These are phyloP conservation scores for Apostasia shenzhenica DNA, from an alignment of 106 monocot species.

Conservation along the genomic window DNA sequence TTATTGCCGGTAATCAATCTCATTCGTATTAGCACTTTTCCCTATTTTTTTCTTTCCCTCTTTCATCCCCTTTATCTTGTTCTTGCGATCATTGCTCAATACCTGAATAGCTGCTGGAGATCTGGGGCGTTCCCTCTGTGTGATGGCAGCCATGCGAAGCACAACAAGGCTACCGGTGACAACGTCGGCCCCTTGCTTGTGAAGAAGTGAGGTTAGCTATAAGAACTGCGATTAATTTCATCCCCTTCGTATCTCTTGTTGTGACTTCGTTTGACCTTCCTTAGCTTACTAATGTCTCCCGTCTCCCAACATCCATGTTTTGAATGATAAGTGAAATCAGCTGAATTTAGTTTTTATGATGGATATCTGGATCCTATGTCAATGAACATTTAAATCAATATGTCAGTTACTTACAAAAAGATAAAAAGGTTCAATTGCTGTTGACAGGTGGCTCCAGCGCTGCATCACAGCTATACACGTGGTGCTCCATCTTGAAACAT, in stretches of 20 bases:
- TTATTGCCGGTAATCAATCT: conserved; percentile 63
- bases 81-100: background rate
- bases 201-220: conserved; percentile 41
- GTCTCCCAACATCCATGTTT: too few species aligned
- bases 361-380: too few species aligned
- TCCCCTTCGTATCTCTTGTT: background rate
- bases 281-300: too few species aligned
- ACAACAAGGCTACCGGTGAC: conserved; percentile 91
- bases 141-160: conserved; percentile 95
- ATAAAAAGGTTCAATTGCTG: too few species aligned
- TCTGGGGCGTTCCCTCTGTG: conserved; percentile 92
- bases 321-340: too few species aligned
- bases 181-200: conserved; percentile 86
- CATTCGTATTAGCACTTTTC: background rate
- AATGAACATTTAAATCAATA: too few species aligned
- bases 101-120: conserved; percentile 73
- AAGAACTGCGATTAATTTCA: background rate
- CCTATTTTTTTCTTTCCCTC: background rate
- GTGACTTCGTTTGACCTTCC: too few species aligned
- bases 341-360: too few species aligned
- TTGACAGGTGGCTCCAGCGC: too few species aligned
- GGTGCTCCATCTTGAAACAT: too few species aligned
- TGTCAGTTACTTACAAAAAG: too few species aligned
- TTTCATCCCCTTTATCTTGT: background rate
- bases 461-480: too few species aligned